Evolutionary conservation across 139 green algal species (phyloP).

Genomic region (Coelastrella sp.): DNA sequence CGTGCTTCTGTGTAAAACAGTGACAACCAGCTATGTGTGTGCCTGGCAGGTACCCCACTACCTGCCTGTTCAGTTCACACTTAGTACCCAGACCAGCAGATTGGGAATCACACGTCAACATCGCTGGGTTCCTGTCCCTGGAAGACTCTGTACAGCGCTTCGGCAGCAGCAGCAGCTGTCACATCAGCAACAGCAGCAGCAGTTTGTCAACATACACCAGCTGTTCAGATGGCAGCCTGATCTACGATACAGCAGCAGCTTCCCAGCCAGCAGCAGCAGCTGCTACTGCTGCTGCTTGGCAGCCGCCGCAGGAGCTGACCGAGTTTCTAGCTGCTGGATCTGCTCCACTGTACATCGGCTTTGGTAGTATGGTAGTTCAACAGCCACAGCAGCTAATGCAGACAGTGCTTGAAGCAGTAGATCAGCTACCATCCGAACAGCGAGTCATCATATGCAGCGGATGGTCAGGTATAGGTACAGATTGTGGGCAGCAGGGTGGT

Average conservation of each 20-base stretch:
- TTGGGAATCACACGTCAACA: neutral
- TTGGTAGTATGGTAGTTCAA: slow-evolving; percentile 30
- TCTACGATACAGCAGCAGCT: no score
- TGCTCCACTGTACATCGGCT: slow-evolving; percentile 38
- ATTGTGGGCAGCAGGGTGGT: neutral
- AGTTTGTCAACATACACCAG: no score
- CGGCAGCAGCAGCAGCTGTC: slow-evolving; percentile 11
- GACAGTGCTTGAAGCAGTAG: neutral
- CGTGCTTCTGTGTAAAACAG: no score
- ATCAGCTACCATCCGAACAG: neutral
- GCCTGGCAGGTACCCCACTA: slow-evolving; percentile 34
- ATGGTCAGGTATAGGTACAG: slow-evolving; percentile 1
- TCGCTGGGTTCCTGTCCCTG: slow-evolving; percentile 35
- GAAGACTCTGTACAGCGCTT: neutral
- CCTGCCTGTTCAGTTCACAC: slow-evolving; percentile 27
- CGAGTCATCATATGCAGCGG: neutral
- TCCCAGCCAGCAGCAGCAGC: neutral
- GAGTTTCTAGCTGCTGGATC: slow-evolving; percentile 18
- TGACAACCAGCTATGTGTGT: no score
- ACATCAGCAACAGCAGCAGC: no score
- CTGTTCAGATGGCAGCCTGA: no score
- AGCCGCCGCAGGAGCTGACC: neutral
- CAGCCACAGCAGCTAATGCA: neutral
- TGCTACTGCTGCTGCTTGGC: no score
- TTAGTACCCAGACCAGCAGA: slow-evolving; percentile 26